Evolutionary conservation across 1,284 basidiomycete species (phyloP), one percentile per base, ranked within the genome.

Genomic region (Quambalaria eucalypti): DNA sequence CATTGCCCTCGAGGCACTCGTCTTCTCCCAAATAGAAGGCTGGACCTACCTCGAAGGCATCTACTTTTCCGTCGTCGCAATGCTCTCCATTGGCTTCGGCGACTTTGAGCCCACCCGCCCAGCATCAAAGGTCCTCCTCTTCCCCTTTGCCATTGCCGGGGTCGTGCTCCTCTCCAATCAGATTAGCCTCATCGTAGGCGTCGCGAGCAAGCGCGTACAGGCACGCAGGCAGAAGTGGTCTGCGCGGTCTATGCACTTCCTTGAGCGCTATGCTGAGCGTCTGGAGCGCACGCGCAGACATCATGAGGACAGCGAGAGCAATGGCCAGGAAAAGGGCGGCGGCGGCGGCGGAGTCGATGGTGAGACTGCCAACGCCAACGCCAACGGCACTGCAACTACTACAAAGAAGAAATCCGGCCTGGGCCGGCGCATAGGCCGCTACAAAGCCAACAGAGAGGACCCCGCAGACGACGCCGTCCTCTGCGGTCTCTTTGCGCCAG

Each of bases 91-190:
- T 73, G 19, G 76, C 76, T 61, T 56, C 78, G 10, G 61, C 71
- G 65, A 78, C 50, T 67, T 71, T 28, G 38, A 54, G 0, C 74
- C 77, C 0, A 66, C 65, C 69, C 23, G 76, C 74, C 21, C 72
- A 68, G 19, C 73, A 0, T 64, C 65, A 42, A 78, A 77, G 55
- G 65, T 78, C 26, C 64, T 79, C 16, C 57, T 77, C n/a, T 77
- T 79, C 58, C 70, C 74, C 25, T 79, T 78, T 48, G 68, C 74
- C 1, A 65, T 78, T 56, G 59, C 78, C 66, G 77, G 77, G 1
- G 78, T 78, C 56, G 70, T 68, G 4, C 76, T 77, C 57, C 63
- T 79, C 33, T 77, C 76, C 54, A 77, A 78, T 52, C 72, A 78
- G 48, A 74, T 79, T 31, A 71, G 75, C 2, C 62, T 77, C 50